Percentiles rank a stretch among this genome's conserved stretches.
Evolutionary conservation across 2,329 filamentous ascomycete genomes (phyloP).

Genomic region (Didymella glomerata): DNA sequence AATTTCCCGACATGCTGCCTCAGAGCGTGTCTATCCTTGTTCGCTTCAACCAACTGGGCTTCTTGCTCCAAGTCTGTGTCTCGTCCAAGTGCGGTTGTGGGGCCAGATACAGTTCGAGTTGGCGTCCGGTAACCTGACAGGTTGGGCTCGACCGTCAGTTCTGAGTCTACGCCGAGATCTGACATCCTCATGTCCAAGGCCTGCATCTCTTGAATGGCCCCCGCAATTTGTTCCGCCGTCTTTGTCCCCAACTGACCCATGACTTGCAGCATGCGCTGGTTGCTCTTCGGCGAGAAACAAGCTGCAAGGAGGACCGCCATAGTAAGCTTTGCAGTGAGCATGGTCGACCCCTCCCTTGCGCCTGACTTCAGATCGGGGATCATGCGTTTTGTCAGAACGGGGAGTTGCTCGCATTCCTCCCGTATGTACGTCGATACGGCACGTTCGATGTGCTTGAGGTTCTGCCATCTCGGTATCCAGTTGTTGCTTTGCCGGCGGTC

Average conservation of each 20-base stretch:
- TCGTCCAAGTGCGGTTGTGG: conserved; percentile 41
- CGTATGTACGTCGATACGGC: conserved; percentile 59
- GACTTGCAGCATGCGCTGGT: conserved; percentile 57
- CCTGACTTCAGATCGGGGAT: conserved; percentile 60
- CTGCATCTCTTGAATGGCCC: conserved; percentile 53
- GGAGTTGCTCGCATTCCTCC: conserved; percentile 54
- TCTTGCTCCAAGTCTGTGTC: conserved; percentile 60
- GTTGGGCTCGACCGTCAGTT: conserved; percentile 46
- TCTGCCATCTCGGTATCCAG: conserved; percentile 63
- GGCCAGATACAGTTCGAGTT: conserved; percentile 42
- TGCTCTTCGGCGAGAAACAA: conserved; percentile 58
- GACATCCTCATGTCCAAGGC: conserved; percentile 48
- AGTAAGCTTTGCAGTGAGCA: conserved; percentile 54
- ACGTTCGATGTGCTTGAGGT: conserved; percentile 61
- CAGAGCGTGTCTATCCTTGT: conserved; percentile 56
- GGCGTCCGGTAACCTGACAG: conserved; percentile 46
- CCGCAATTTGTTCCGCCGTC: conserved; percentile 51
- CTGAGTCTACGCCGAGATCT: conserved; percentile 47
- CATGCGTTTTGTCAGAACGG: conserved; percentile 51
- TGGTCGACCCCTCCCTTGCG: conserved; percentile 55
- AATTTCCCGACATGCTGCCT: conserved; percentile 52
- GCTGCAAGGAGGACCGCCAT: conserved; percentile 59
- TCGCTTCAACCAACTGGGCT: conserved; percentile 59
- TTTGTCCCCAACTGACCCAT: conserved; percentile 50
- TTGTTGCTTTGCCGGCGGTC: conserved; percentile 53